Evolutionary conservation across 225 moss, liverwort and hornwort species (phyloP), one percentile per base, ranked within the genome.

Genomic region (Rhytidiadelphus loreus): DNA sequence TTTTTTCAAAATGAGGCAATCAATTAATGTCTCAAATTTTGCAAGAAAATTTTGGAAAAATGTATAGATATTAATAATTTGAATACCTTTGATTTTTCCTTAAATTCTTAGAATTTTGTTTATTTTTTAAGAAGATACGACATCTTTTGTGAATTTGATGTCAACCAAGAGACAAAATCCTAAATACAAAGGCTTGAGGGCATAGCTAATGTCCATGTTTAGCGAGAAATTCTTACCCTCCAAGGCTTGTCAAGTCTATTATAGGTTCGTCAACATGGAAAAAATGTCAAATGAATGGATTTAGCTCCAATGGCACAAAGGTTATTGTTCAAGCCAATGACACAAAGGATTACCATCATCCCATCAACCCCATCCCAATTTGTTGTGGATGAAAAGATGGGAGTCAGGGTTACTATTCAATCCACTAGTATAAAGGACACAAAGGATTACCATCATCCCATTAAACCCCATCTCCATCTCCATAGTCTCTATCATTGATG

Each of bases 201-300:
- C 2, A 17, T 0, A 28, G 3, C 28, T 2, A 44, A 43, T 28
- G 17, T 2, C 16, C 10, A 72, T 72, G 0, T 72, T 41, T 44
- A 16, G 6, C 6, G 0, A 3, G 1, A 10, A 0, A 28, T 28
- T 16, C 6, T 72, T 44, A 6, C 28, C 6, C 6, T 5, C 6
- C 0, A 43, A 71, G 15, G 9, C 43, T 71, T 72, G 9, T 6
- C 9, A 71, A 3, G 9, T 71, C 9, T 43, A 72, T n/a, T 22
- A 17, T 10, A 0, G 6, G 1, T 30, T 73, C 46, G 46, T 30
- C 46, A 73, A 73, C 7, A 0, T 44, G 0, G 4, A 29, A 0
- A 72, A 3, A 44, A 69, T 41, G 6, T 13, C 0, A 41, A 11
- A 18, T 48, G 12, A 32, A 48, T 12, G 46, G 30, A 12, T 30